These are phyloP conservation scores for Nymphaea thermarum DNA, from an alignment of 164 flowering plant genomes.

Conservation along the genomic window DNA sequence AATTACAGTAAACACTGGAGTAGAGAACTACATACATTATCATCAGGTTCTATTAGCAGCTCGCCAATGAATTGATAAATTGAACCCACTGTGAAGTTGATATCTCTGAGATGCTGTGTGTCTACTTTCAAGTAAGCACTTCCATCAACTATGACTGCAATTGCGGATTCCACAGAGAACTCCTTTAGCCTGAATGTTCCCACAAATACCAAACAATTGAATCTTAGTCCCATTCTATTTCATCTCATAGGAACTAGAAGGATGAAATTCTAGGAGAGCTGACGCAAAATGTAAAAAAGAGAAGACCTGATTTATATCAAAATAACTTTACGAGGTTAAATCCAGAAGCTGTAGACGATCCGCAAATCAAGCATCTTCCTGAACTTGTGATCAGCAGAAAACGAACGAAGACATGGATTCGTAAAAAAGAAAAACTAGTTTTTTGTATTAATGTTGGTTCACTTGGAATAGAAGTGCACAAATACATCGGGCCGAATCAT, in stretches of 20 bases:
- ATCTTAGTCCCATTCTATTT: neutral
- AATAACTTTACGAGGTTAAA: too few species aligned
- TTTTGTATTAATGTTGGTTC: too few species aligned
- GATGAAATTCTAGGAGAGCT: neutral
- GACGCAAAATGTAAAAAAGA: neutral
- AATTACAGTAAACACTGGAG: neutral
- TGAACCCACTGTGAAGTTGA: constrained; percentile 52
- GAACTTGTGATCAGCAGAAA: too few species aligned
- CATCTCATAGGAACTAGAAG: neutral
- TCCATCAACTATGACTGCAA: constrained; percentile 55
- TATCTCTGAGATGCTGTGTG: constrained; percentile 55
- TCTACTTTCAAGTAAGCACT: constrained; percentile 37
- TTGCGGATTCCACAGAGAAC: constrained; percentile 42
- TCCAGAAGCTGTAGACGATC: too few species aligned
- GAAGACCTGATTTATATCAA: too few species aligned
- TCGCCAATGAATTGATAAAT: constrained; percentile 90
- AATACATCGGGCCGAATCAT: too few species aligned
- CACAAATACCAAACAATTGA: neutral
- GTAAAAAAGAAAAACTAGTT: too few species aligned
- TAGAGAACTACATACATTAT: constrained; percentile 29
- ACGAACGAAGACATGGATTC: too few species aligned
- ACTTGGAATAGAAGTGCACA: too few species aligned
- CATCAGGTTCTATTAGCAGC: constrained; percentile 37
- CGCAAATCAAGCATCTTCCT: too few species aligned
- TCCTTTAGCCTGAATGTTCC: constrained; percentile 38